Conservation (phyloP, 208 protist species). For the Acanthamoeba sp. region DNA sequence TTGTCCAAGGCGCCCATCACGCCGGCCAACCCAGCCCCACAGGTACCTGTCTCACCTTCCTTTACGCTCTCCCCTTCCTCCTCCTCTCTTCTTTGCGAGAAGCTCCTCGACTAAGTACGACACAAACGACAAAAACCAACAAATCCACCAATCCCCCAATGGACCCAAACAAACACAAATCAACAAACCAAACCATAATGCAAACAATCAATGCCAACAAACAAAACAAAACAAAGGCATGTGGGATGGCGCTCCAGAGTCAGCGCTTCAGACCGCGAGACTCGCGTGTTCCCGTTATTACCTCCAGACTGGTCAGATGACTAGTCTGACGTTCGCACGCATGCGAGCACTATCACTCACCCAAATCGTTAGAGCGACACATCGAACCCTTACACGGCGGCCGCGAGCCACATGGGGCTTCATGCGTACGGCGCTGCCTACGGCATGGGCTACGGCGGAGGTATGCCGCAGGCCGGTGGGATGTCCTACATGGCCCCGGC, state of each 20-base stretch:
- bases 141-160: not conserved
- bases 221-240: slow-evolving; percentile 25
- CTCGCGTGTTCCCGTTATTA: not conserved
- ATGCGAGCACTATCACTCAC: no score
- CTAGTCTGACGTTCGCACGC: no score
- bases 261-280: not conserved
- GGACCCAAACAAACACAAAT: not conserved
- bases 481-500: not conserved
- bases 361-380: no score
- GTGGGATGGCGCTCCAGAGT: not conserved
- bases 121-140: not conserved
- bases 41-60: not conserved
- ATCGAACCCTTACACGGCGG: not conserved
- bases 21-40: no score
- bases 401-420: not conserved
- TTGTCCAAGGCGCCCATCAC: slow-evolving; percentile 58
- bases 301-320: no score
- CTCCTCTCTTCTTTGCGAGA: no score
- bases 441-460: no score
- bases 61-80: not conserved
- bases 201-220: not conserved
- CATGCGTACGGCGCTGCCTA: not conserved
- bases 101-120: not conserved
- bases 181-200: not conserved
- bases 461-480: no score